Percentiles rank a stretch among this genome's conserved stretches.
Evolutionary conservation across 352 stramenopile species (phyloP).

Genomic region (Pythium coloratum): DNA sequence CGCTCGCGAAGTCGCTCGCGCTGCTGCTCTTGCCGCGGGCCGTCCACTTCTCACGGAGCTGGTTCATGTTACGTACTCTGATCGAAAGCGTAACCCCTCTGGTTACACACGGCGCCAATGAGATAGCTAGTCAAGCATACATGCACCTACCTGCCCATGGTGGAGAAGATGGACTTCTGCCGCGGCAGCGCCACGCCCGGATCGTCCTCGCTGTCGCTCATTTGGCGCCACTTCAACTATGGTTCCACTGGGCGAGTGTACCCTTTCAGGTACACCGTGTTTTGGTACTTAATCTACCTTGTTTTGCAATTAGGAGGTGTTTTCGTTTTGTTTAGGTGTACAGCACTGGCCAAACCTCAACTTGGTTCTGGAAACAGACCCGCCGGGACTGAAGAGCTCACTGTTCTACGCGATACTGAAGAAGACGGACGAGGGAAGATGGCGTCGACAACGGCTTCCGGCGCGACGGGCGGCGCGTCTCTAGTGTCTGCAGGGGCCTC

Average conservation of each 20-base stretch:
- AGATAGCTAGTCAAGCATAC: neutral
- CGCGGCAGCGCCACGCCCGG: constrained; percentile 13
- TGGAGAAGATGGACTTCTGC: constrained; percentile 28
- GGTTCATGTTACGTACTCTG: constrained; percentile 33
- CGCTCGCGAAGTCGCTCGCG: constrained; percentile 18
- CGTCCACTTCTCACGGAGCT: constrained; percentile 31
- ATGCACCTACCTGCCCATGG: constrained; percentile 19
- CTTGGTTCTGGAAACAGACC: constrained; percentile 7
- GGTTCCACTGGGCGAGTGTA: neutral
- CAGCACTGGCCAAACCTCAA: constrained; percentile 13
- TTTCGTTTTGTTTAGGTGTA: constrained; percentile 14
- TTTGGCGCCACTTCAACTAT: constrained; percentile 11
- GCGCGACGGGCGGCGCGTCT: constrained; percentile 4
- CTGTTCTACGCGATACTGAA: neutral
- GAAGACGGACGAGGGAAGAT: neutral
- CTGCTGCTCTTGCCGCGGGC: constrained; percentile 24
- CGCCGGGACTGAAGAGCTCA: neutral
- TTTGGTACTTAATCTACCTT: neutral
- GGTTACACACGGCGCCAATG: neutral
- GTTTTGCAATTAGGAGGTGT: neutral
- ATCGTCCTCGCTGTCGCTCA: constrained; percentile 26
- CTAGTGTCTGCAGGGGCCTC: neutral
- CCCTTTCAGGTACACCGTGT: neutral
- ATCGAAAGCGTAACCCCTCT: neutral
- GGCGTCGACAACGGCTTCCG: neutral